Conservation (phyloP, 2,329 filamentous ascomycete genomes). For the Exophiala mesophila region DNA sequence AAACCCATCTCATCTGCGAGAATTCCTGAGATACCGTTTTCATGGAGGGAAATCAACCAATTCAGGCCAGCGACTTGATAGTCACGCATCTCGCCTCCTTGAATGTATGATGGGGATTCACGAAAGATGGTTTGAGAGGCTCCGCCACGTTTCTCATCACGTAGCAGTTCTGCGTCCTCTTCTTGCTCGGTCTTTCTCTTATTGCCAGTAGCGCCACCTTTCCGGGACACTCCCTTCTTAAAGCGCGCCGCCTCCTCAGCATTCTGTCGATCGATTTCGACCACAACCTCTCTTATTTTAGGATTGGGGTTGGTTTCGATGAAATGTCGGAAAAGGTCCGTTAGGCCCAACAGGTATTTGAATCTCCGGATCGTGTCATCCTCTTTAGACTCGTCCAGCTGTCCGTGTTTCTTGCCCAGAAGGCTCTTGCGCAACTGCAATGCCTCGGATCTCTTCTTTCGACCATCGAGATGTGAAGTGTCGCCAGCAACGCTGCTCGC, state of each 20-base stretch:
- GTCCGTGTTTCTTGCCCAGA: conserved; percentile 90
- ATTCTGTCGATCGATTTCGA: conserved; percentile 91
- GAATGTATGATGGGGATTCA: conserved; percentile 84
- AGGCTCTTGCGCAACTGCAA: conserved; percentile 87
- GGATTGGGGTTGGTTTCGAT: conserved; percentile 97
- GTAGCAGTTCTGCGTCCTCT: conserved; percentile 81
- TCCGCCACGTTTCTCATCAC: conserved; percentile 84
- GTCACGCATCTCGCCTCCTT: conserved; percentile 83
- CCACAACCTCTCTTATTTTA: conserved; percentile 87
- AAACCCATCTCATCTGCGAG: conserved; percentile 98
- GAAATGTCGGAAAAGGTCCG: conserved; percentile 96
- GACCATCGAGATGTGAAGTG: conserved; percentile 60
- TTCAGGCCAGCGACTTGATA: conserved; percentile 95
- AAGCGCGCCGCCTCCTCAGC: conserved; percentile 62
- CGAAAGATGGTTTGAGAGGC: conserved; percentile 86
- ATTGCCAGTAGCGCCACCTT: conserved; percentile 73
- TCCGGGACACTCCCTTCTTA: conserved; percentile 70
- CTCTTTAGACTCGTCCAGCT: conserved; percentile 89
- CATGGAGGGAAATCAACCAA: conserved; percentile 95
- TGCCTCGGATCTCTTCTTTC: conserved; percentile 79
- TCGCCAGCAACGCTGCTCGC: conserved; percentile 86
- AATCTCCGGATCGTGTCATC: conserved; percentile 94
- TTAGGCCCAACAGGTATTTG: conserved; percentile 87
- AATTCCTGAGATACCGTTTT: conserved; percentile 98
- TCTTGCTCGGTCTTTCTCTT: conserved; percentile 91